phyloP scores from a whole-genome alignment of 345 rosid species.

The Euphorbia peplus region DNA sequence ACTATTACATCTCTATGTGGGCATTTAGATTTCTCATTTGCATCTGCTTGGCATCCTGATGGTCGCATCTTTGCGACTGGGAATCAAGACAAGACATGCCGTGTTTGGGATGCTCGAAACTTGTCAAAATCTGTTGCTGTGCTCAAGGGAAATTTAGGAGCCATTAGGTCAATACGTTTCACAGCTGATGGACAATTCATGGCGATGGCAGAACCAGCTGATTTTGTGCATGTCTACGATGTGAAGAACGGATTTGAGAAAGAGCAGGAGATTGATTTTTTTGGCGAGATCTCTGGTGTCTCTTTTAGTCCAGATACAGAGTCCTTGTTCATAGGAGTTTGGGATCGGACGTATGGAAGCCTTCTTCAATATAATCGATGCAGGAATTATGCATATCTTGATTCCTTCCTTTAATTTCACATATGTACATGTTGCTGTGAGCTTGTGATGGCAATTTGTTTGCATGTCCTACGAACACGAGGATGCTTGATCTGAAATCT shows the following conservation, averaged over 20 bases:
- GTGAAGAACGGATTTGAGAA: conserved; percentile 49
- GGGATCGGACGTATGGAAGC: conserved; percentile 67
- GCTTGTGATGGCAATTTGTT: conserved; percentile 15
- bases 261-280: conserved; percentile 63
- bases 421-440: conserved; percentile 4
- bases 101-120: conserved; percentile 54
- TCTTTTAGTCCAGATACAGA: conserved; percentile 62
- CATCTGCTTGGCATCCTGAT: conserved; percentile 64
- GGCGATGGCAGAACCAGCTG: conserved; percentile 67
- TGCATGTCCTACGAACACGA: conserved; percentile 13
- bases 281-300: conserved; percentile 62
- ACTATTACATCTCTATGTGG: conserved; percentile 38
- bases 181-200: conserved; percentile 54
- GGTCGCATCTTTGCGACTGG: conserved; percentile 57
- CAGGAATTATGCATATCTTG: conserved; percentile 48
- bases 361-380: conserved; percentile 53
- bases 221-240: conserved; percentile 57
- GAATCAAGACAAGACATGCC: conserved; percentile 66
- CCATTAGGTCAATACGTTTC: conserved; percentile 53
- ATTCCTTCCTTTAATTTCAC: conserved; percentile 37
- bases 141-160: conserved; percentile 59
- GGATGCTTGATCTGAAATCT: conserved; percentile 16
- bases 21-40: conserved; percentile 59
- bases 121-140: conserved; percentile 49
- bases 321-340: conserved; percentile 52